Evolutionary conservation across 352 stramenopile genomes (phyloP), one percentile per base, ranked within the genome.

Genomic region (Globisporangium solare): DNA sequence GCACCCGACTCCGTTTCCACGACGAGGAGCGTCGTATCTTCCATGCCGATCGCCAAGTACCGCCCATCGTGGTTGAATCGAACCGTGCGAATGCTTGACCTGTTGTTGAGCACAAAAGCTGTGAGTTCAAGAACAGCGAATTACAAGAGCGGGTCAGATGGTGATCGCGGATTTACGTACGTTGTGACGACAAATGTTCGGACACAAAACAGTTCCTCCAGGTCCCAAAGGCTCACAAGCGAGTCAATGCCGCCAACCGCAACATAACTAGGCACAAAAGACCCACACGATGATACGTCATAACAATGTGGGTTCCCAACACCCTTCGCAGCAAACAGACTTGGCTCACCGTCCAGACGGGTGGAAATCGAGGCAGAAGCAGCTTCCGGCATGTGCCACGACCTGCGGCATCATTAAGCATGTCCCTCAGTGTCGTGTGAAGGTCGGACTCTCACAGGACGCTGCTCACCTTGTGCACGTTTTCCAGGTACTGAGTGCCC

Each of bases 181-280:
- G 76, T 83, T 54, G 84, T 92, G 27, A 89, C 76, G 14, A 88
- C 72, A 45, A 91, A 92, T 10, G 84, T 94, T 51, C 86, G 83
- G 8, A 85, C 71, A 65, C 84, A 94, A 66, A 87, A 94, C 31
- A 94, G 76, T 55, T 94, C 83, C 57, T 94, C 76, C 18, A 94
- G 61, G 56, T 94, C 84, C 84, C 84, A 94, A 3, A 94, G 56
- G 52, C 82, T 92, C 57, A 92, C 80, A 39, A 94, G 71, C 41
- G 84, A 94, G 56, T 94, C 84, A 8, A 89, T 56, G n/a, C 84
- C 79, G n/a, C 84, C 84, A 20, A 94, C 64, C 40, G 67, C 82
- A 22, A 94, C 72, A 47, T 74, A 84, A 63, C 84, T 94, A 49
- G 12, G 51, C 10, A 57, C 20, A 20, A 12, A 47, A 60, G 12